These are phyloP conservation scores for Takashimella tepidaria DNA, from an alignment of 1,284 basidiomycete genomes.

Conservation along the genomic window DNA sequence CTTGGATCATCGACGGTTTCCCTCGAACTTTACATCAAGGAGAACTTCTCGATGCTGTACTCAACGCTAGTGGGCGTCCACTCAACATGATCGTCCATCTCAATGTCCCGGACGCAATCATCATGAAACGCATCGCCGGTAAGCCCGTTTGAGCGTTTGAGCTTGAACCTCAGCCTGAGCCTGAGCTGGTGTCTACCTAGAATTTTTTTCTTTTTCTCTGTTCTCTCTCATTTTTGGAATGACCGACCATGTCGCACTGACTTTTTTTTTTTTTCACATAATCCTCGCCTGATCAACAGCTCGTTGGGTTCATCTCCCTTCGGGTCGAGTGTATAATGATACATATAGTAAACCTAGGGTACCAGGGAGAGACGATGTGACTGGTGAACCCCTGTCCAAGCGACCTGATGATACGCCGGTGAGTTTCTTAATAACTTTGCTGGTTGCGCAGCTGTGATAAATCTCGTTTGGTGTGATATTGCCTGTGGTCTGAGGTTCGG, in stretches of 20 bases:
- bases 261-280: too few species aligned
- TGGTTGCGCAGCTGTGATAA: too few species aligned
- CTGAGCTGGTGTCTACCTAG: not conserved
- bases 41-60: conserved; percentile 62
- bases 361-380: conserved; percentile 81
- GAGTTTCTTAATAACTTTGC: conserved; percentile 47
- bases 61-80: conserved; percentile 53
- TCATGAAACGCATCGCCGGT: conserved; percentile 78
- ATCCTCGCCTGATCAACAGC: conserved; percentile 55
- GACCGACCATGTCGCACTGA: not conserved
- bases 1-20: conserved; percentile 94
- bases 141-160: too few species aligned
- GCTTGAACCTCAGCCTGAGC: too few species aligned
- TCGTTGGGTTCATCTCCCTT: conserved; percentile 88
- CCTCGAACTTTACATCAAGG: conserved; percentile 90
- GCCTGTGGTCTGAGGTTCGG: too few species aligned
- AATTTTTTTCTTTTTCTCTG: not conserved
- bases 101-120: conserved; percentile 84
- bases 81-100: conserved; percentile 85
- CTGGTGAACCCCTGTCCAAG: conserved; percentile 82
- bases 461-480: too few species aligned
- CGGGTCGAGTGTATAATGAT: conserved; percentile 90
- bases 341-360: conserved; percentile 85
- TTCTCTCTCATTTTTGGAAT: not conserved
- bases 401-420: conserved; percentile 91